A percentile compares a stretch with the other conserved stretches of the same genome.
Conservation (phyloP, 2,329 filamentous ascomycete species). For the Botryosphaeria dothidea region DNA sequence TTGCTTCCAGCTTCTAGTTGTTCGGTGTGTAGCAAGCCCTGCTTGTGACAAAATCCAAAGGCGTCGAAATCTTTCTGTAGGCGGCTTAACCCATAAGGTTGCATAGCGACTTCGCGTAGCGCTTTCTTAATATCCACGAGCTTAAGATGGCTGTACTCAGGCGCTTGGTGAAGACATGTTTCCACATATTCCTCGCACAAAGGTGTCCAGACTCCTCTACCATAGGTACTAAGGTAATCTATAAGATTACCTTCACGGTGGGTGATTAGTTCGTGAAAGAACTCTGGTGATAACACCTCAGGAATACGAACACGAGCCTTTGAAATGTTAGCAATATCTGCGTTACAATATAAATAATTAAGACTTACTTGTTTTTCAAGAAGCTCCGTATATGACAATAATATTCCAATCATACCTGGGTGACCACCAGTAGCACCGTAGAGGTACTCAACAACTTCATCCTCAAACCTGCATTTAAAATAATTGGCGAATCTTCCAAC, state of each 20-base stretch:
- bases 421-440: neutral
- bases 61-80: neutral
- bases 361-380: neutral
- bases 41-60: neutral
- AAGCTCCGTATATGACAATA: neutral
- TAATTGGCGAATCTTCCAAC: neutral
- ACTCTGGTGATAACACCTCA: neutral
- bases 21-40: slow-evolving; percentile 12
- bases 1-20: neutral
- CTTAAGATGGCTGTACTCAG: neutral
- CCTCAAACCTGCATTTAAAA: neutral
- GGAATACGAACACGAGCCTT: neutral
- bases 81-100: neutral
- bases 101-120: neutral
- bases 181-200: neutral
- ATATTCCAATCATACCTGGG: neutral
- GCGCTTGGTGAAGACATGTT: neutral
- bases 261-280: neutral
- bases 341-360: neutral
- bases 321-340: neutral
- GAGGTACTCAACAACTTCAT: neutral
- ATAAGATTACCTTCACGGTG: neutral
- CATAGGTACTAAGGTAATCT: neutral
- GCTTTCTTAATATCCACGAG: neutral
- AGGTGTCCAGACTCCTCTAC: neutral